phyloP scores from a whole-genome alignment of 129 eudicot genomes.

The Mikania micrantha region DNA sequence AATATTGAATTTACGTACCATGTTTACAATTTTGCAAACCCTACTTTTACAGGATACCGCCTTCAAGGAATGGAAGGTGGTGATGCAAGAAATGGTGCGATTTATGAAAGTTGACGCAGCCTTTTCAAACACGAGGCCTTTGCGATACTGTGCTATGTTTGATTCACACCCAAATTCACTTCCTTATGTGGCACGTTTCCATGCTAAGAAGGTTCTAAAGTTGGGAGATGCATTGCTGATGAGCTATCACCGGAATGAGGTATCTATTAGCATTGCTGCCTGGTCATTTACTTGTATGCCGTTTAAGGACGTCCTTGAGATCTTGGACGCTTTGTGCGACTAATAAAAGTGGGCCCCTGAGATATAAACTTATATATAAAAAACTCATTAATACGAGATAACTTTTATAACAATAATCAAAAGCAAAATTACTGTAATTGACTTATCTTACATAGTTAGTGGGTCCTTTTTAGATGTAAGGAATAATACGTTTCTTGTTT shows the following conservation, averaged over 20 bases:
- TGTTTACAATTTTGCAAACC: background rate
- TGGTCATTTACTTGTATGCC: background rate
- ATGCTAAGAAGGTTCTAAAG: conserved; percentile 88
- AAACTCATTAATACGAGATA: no score
- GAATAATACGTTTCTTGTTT: no score
- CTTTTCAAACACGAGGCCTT: conserved; percentile 48
- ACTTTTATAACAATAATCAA: no score
- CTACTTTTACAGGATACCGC: conserved; percentile 49
- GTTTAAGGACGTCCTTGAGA: no score
- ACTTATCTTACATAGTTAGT: no score
- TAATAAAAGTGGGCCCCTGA: no score
- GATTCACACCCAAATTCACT: conserved; percentile 76
- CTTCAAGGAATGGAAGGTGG: conserved; percentile 91
- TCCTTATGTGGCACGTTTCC: conserved; percentile 81
- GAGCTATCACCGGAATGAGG: conserved; percentile 97
- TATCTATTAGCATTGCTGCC: conserved; percentile 23
- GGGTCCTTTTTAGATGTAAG: no score
- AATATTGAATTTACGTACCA: background rate
- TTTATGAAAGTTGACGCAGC: conserved; percentile 59
- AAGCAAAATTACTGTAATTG: no score
- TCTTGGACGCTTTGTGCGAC: no score
- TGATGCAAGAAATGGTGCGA: conserved; percentile 82
- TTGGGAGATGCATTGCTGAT: conserved; percentile 79
- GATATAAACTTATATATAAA: no score
- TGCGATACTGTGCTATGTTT: conserved; percentile 65